Conservation (phyloP, 2,329 filamentous ascomycete genomes). For the Claviceps maximensis region DNA sequence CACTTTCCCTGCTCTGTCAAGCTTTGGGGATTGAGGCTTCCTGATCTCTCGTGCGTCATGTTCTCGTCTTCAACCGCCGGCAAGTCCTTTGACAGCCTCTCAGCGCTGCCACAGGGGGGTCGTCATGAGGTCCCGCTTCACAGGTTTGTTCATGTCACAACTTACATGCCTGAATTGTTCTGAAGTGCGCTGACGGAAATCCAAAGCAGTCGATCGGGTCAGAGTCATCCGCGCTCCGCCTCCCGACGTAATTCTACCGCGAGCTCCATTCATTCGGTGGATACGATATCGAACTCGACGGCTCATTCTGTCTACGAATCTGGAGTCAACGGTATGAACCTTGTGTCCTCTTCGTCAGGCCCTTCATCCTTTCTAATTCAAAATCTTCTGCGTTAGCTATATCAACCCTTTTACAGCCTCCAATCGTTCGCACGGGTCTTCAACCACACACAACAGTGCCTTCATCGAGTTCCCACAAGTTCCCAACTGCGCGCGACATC, state of each 20-base stretch:
- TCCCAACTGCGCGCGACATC: constrained; percentile 78
- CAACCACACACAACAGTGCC: constrained; percentile 64
- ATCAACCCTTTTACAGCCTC: constrained; percentile 81
- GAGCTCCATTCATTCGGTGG: constrained; percentile 78
- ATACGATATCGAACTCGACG: constrained; percentile 48
- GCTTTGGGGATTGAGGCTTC: neutral
- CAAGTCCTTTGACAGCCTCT: constrained; percentile 53
- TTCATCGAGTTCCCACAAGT: constrained; percentile 58
- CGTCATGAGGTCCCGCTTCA: constrained; percentile 46
- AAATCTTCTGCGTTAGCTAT: constrained; percentile 47
- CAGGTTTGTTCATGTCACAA: constrained; percentile 29
- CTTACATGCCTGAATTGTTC: neutral
- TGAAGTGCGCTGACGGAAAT: constrained; percentile 11
- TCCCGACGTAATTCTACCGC: constrained; percentile 68
- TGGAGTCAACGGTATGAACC: constrained; percentile 61
- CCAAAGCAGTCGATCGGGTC: constrained; percentile 27
- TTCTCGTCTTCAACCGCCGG: constrained; percentile 43
- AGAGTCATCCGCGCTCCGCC: constrained; percentile 31
- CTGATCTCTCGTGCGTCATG: constrained; percentile 33
- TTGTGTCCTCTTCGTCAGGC: neutral
- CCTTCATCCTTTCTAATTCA: neutral
- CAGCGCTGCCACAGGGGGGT: constrained; percentile 36
- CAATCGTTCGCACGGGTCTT: constrained; percentile 79
- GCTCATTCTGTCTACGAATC: constrained; percentile 50
- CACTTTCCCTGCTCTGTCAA: neutral